Base-by-base conservation (phyloP, 352 stramenopile genomes). In the Thalassiosira livingstoniorum region DNA sequence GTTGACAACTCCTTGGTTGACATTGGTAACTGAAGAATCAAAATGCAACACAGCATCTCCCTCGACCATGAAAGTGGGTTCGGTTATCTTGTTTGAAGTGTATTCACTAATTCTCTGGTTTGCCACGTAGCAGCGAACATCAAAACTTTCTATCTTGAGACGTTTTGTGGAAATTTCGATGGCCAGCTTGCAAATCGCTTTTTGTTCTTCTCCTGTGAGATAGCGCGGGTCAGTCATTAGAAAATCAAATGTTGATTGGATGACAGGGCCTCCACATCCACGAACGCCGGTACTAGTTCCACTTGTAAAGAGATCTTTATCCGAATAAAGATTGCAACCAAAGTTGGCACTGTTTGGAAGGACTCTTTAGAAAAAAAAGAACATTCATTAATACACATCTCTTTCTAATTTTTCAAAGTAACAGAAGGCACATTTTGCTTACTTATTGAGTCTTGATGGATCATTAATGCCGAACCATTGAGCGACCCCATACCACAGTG, bases 381-480 rank as follows among this genome's bases (percentile, higher is more conserved):
- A n/a, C n/a, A n/a, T n/a, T n/a, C n/a, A n/a, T n/a, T n/a, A n/a
- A n/a, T n/a, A n/a, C n/a, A n/a, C n/a, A n/a, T n/a, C n/a, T n/a
- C n/a, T n/a, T n/a, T n/a, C n/a, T n/a, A n/a, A n/a, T n/a, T n/a
- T n/a, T n/a, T n/a, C n/a, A n/a, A n/a, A n/a, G n/a, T n/a, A n/a
- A n/a, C n/a, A n/a, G n/a, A n/a, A n/a, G n/a, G n/a, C n/a, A n/a
- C n/a, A n/a, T n/a, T n/a, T n/a, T n/a, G n/a, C n/a, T n/a, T n/a
- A 86, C 80, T 62, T 65, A 35, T n/a, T 85, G 66, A 47, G 23
- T 51, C 21, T 7, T 78, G 21, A 92, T 85, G 35, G n/a, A 39
- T 86, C 69, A 32, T 55, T 78, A 23, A 92, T 85, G 35, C 87
- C 89, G 45, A 92, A 83, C 83, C 83, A 92, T 51, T 90, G 74